Percentiles rank a stretch among this genome's conserved stretches.
Conservation (phyloP, 1,284 basidiomycete species). For the Irpex rosettiformis region DNA sequence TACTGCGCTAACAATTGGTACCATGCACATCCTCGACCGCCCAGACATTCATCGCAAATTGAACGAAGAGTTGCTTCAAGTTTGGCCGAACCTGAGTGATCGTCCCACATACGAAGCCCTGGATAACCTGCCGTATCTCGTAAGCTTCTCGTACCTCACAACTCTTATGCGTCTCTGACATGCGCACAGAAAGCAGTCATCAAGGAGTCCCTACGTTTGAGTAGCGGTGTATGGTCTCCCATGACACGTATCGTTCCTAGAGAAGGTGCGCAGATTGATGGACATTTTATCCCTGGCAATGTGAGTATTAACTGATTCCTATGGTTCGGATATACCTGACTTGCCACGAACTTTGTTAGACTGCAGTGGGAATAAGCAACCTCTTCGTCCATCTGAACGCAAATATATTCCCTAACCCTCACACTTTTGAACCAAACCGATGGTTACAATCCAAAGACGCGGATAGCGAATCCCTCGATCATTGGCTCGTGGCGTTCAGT, state of each 20-base stretch:
- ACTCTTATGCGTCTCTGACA: background rate
- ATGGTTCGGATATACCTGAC: background rate
- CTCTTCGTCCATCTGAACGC: background rate
- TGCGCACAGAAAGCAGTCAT: conserved; percentile 28
- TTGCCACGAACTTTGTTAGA: background rate
- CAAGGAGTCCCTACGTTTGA: conserved; percentile 34
- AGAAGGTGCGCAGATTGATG: conserved; percentile 17
- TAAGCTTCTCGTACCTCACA: conserved; percentile 8
- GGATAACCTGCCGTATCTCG: conserved; percentile 33
- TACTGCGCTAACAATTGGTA: conserved; percentile 25
- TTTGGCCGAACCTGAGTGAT: conserved; percentile 26
- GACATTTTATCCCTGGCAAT: conserved; percentile 19
- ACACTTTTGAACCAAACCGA: conserved; percentile 1
- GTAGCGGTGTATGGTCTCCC: conserved; percentile 16
- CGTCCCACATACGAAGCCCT: conserved; percentile 20
- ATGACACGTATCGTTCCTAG: conserved; percentile 21
- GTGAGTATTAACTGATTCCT: conserved; percentile 13
- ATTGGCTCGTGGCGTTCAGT: conserved; percentile 18
- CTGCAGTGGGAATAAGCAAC: conserved; percentile 1
- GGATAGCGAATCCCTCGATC: conserved; percentile 11
- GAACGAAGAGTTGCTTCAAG: conserved; percentile 22
- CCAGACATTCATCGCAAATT: conserved; percentile 14
- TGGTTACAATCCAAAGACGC: background rate
- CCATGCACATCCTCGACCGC: conserved; percentile 20
- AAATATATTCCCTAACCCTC: background rate